Evolutionary conservation across 257 asterid species (phyloP), one percentile per base, ranked within the genome.

Genomic region (Gentiana straminea): DNA sequence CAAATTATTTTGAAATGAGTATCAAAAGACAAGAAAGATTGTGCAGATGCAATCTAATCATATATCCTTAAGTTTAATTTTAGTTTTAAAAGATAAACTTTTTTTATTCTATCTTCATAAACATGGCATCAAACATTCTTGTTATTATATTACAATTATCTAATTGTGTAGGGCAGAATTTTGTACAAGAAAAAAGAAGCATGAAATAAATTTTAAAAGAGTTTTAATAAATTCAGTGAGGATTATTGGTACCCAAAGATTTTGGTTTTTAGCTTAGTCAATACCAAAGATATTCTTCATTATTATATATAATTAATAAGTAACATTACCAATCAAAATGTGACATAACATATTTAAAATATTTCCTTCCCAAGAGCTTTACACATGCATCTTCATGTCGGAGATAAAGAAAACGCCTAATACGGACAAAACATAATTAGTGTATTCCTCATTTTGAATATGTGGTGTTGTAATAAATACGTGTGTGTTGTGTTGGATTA

Each of bases 251-350:
- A 54, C 52, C 59, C 44, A 24, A 7, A 64, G 65, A 35, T 58
- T 35, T 46, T 58, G 32, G 41, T n/a, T 1, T 10, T 51, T 37
- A 43, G 60, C n/a, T 58, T 58, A 41, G 57, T 59, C 70, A 51
- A 58, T 65, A 24, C 58, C 33, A 43, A 56, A 43, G 51, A 41
- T 56, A n/a, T 56, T 15, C 38, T 56, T 41, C 35, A n/a, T 12
- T 15, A 11, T 39, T 38, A 2, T 54, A 41, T 13, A 24, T 24
- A 24, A 24, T 24, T 24, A 24, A 24, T 24, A 24, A 24, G 24
- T 24, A 24, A 24, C 24, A 24, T 24, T 24, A 24, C 24, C 24
- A 24, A 24, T 24, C 24, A 24, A 24, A 24, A 24, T 24, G 46
- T 44, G 8, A 36, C 3, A 3, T 4, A 35, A 3, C 4, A 34